Percentiles rank a stretch among this genome's conserved stretches.
Conservation (phyloP, 2,329 filamentous ascomycete species). For the Xylariomycetidae sp. region DNA sequence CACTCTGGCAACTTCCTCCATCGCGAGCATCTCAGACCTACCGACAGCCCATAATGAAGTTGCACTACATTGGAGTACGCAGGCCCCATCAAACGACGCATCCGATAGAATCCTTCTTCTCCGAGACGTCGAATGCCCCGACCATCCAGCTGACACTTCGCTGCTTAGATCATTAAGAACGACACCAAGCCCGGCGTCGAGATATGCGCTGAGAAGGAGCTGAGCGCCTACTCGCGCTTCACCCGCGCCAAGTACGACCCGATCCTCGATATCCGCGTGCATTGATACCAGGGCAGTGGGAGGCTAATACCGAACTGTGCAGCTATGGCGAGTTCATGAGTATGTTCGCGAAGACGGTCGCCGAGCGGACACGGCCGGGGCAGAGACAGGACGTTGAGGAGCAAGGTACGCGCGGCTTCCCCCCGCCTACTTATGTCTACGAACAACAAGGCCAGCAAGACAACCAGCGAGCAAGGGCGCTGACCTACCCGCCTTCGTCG, state of each 20-base stretch:
- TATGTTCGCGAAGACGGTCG: constrained; percentile 80
- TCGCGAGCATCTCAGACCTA: neutral
- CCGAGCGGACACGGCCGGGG: constrained; percentile 75
- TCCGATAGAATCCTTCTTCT: too few species aligned
- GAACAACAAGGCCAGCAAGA: constrained; percentile 2
- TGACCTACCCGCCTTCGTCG: neutral
- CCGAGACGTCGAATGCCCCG: too few species aligned
- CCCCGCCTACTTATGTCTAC: constrained; percentile 1
- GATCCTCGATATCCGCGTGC: constrained; percentile 1
- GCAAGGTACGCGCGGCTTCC: constrained; percentile 50
- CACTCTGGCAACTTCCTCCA: neutral
- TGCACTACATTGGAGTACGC: constrained; percentile 80
- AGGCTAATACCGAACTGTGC: constrained; percentile 3
- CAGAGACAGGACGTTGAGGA: constrained; percentile 82
- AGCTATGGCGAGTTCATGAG: constrained; percentile 65
- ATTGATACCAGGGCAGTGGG: neutral
- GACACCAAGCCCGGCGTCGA: constrained; percentile 70
- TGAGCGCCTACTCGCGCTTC: constrained; percentile 75
- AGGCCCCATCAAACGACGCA: too few species aligned
- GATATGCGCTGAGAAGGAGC: constrained; percentile 69
- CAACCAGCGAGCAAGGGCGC: neutral
- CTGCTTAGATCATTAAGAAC: constrained; percentile 70
- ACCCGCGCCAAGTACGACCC: constrained; percentile 58
- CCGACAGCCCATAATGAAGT: constrained; percentile 58
- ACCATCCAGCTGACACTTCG: constrained; percentile 18